Conservation (phyloP, 192 early-diverging fungal species). For the Rhizoclosmatium sp. region DNA sequence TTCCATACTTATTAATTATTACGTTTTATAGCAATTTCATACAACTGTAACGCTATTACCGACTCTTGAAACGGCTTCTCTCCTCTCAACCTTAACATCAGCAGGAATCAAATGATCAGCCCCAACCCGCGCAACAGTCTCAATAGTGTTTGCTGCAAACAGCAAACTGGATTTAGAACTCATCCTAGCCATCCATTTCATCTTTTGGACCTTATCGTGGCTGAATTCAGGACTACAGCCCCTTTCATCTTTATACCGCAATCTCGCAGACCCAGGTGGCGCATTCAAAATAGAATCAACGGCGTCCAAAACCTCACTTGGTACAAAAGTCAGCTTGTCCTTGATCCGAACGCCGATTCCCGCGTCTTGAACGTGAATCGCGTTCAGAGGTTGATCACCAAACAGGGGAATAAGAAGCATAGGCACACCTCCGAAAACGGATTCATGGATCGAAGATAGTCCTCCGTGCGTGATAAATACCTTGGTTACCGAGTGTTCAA, state of each 20-base stretch:
- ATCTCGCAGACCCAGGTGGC: not conserved
- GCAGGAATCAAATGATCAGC: constrained; percentile 20
- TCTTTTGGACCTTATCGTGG: not conserved
- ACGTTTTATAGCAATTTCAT: too few species aligned
- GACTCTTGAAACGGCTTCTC: not conserved
- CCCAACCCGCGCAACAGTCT: constrained; percentile 8
- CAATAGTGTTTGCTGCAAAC: constrained; percentile 12
- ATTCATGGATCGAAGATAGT: constrained; percentile 3
- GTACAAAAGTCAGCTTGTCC: not conserved
- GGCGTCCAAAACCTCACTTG: not conserved
- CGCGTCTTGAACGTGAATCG: not conserved
- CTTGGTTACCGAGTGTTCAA: not conserved
- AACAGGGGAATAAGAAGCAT: constrained; percentile 19
- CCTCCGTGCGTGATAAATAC: constrained; percentile 24
- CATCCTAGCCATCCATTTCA: constrained; percentile 5
- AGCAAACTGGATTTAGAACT: constrained; percentile 10
- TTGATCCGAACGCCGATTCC: constrained; percentile 7
- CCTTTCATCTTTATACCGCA: too few species aligned
- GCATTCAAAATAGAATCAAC: not conserved
- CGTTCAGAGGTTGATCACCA: constrained; percentile 18
- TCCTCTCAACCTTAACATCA: not conserved
- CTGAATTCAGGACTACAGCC: not conserved
- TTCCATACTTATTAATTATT: too few species aligned
- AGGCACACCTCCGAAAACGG: constrained; percentile 5
- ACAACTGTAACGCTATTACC: not conserved